These are phyloP conservation scores for Wickerhamiella brachini DNA, from an alignment of 805 yeast species.

Conservation along the genomic window DNA sequence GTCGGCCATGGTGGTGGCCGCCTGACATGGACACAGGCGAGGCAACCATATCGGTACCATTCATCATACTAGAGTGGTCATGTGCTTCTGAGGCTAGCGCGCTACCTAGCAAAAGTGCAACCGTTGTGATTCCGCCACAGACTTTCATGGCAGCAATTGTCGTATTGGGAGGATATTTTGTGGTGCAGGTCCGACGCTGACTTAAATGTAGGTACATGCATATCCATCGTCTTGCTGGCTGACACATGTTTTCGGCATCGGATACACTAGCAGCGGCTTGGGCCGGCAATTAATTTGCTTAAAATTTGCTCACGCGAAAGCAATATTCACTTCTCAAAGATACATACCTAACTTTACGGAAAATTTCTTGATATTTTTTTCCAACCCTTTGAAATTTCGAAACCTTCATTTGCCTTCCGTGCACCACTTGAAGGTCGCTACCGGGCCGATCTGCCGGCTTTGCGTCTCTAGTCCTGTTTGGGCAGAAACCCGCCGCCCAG, in stretches of 20 bases:
- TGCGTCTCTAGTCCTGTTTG: neutral
- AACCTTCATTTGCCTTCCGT: neutral
- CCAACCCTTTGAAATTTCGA: neutral
- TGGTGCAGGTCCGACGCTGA: neutral
- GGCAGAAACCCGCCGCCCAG: neutral
- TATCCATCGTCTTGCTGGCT: neutral
- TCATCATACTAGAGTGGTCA: neutral
- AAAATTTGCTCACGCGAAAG: too few relatives aligned
- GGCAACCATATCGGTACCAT: constrained; percentile 4
- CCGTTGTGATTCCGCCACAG: neutral
- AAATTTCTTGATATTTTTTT: neutral
- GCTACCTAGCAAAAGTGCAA: neutral
- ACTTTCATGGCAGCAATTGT: neutral
- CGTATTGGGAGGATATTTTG: neutral
- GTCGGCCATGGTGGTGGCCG: constrained; percentile 17
- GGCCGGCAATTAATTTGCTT: neutral
- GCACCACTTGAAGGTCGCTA: neutral
- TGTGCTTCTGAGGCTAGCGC: neutral
- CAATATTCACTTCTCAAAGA: too few relatives aligned
- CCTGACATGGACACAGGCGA: constrained; percentile 12
- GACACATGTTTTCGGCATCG: neutral
- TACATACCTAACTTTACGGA: neutral
- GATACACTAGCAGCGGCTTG: neutral
- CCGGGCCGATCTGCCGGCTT: neutral
- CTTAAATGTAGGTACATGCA: neutral